phyloP scores from a whole-genome alignment of 192 early-diverging fungal genomes.

The Rhizophagus sp. region DNA sequence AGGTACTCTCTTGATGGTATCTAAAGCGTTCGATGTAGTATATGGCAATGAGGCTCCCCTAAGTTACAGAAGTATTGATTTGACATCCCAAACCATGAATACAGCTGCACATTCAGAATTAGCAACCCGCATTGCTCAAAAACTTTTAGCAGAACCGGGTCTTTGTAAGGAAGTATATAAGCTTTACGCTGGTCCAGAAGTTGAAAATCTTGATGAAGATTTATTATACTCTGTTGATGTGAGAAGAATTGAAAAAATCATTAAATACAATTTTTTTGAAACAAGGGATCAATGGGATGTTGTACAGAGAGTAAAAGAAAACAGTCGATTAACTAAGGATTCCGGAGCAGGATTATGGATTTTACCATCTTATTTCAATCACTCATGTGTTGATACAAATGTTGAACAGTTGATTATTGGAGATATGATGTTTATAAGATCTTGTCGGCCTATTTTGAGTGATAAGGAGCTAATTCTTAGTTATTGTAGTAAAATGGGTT shows the following conservation, averaged over 20 bases:
- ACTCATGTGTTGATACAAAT: constrained; percentile 20
- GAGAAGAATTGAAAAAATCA: background rate
- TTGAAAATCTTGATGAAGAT: background rate
- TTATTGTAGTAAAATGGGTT: background rate
- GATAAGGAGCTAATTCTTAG: background rate
- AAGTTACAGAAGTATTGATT: background rate
- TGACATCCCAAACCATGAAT: background rate
- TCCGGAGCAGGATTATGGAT: background rate
- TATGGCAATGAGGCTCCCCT: background rate
- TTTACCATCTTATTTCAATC: background rate
- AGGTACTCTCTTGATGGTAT: constrained; percentile 9
- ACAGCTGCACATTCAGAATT: background rate
- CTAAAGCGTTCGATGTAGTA: background rate
- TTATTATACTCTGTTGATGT: background rate
- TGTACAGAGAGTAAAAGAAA: background rate
- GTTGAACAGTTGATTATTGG: background rate
- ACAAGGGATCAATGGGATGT: background rate
- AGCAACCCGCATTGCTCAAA: background rate
- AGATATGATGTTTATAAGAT: constrained; percentile 6
- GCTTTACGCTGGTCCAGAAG: constrained; percentile 3
- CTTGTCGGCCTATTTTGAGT: background rate
- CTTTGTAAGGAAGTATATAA: background rate
- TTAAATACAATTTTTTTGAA: constrained; percentile 3
- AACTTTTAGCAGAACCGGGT: background rate
- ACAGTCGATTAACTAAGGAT: background rate